These are phyloP conservation scores for Dovyalis caffra DNA, from an alignment of 345 rosid species.

Conservation along the genomic window DNA sequence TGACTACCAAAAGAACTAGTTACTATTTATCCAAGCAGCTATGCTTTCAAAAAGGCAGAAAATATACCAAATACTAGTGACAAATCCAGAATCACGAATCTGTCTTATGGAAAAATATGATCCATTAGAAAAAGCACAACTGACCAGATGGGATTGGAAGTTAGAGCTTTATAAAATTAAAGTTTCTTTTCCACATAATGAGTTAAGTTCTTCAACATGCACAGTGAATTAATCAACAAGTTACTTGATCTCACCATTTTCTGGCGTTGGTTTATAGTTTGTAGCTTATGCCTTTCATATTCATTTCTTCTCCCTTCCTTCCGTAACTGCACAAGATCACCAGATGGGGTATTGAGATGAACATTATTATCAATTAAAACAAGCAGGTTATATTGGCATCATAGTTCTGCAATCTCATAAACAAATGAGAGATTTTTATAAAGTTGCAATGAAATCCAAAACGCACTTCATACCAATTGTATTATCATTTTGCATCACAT, in stretches of 20 bases:
- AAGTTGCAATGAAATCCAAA: not conserved
- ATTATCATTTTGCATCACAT: not conserved
- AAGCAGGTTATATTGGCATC: not conserved
- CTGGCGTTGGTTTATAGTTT: constrained; percentile 94
- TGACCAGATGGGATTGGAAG: not conserved
- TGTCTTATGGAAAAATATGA: not conserved
- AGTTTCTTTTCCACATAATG: not conserved
- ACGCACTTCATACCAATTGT: not conserved
- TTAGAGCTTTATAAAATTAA: not conserved
- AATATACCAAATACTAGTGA: not conserved
- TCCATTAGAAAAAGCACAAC: not conserved
- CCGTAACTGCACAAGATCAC: constrained; percentile 56
- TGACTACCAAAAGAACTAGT: not conserved
- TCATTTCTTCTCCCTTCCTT: constrained; percentile 98
- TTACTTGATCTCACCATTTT: constrained; percentile 60
- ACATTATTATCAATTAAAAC: not conserved
- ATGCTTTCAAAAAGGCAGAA: not conserved
- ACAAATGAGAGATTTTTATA: not conserved
- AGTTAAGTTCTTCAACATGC: not conserved
- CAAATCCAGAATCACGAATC: not conserved
- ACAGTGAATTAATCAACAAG: not conserved
- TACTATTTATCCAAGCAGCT: not conserved
- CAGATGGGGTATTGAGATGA: not conserved
- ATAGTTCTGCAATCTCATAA: too few relatives aligned
- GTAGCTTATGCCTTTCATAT: constrained; percentile 96